These are phyloP conservation scores for Pythium folliculosum DNA, from an alignment of 352 stramenopile species.

Conservation along the genomic window DNA sequence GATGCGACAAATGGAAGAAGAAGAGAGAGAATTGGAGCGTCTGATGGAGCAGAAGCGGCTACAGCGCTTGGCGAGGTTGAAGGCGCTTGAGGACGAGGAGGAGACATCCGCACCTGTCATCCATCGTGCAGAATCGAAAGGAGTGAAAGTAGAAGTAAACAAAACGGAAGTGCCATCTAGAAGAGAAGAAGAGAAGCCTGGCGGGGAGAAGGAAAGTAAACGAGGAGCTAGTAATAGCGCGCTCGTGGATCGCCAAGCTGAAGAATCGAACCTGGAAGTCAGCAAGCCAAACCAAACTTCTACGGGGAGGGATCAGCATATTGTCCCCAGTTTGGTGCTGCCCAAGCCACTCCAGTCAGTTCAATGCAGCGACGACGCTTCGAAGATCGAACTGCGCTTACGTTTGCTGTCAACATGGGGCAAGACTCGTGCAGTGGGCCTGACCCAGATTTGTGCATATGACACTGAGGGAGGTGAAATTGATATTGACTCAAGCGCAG, in stretches of 20 bases:
- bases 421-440: constrained; percentile 51
- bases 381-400: constrained; percentile 46
- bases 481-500: constrained; percentile 36
- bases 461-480: constrained; percentile 64
- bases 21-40: constrained; percentile 67
- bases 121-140: not conserved
- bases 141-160: not conserved
- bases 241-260: too few species aligned
- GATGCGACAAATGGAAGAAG: constrained; percentile 71
- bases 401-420: constrained; percentile 77
- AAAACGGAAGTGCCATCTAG: not conserved
- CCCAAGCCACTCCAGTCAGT: not conserved
- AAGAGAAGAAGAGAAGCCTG: not conserved
- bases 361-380: not conserved
- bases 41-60: constrained; percentile 67
- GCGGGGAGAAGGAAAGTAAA: not conserved
- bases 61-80: constrained; percentile 57
- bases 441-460: constrained; percentile 72
- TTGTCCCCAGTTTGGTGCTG: constrained; percentile 18
- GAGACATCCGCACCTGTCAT: not conserved
- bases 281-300: too few species aligned
- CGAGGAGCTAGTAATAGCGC: not conserved
- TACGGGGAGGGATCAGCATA: not conserved
- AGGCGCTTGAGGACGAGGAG: constrained; percentile 40
- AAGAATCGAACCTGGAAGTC: too few species aligned